A percentile compares a stretch with the other conserved stretches of the same genome.
Evolutionary conservation across 495 filamentous ascomycete species (phyloP).

Genomic region (Annulohypoxylon stygium): DNA sequence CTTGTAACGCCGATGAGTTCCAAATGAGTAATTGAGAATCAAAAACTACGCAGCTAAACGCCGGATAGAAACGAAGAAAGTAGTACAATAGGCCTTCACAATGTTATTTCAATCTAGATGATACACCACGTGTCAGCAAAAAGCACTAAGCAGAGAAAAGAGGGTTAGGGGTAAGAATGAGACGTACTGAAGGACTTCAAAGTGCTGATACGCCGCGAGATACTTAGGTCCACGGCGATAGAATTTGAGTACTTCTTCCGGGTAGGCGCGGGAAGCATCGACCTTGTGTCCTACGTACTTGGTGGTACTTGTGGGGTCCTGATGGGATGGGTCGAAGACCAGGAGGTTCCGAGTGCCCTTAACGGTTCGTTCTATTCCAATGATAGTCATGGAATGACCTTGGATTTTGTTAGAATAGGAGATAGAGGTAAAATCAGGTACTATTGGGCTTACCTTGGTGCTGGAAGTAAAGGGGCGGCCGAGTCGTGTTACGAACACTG

Average conservation of each 20-base stretch:
- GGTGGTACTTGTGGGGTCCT: slow-evolving; percentile 72
- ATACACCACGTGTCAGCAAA: too few relatives aligned
- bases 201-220: slow-evolving; percentile 76
- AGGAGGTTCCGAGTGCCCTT: slow-evolving; percentile 79
- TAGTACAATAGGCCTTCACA: background rate
- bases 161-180: too few relatives aligned
- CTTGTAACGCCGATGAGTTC: background rate
- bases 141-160: too few relatives aligned
- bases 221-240: slow-evolving; percentile 78
- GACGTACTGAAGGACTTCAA: slow-evolving; percentile 79
- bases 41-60: background rate
- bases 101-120: background rate
- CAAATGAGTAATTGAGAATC: background rate
- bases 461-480: slow-evolving; percentile 93
- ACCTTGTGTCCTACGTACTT: slow-evolving; percentile 62
- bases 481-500: slow-evolving; percentile 74
- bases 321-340: slow-evolving; percentile 91
- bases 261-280: slow-evolving; percentile 50
- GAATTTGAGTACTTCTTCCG: slow-evolving; percentile 71
- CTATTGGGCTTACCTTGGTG: slow-evolving; percentile 69
- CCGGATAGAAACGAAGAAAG: background rate
- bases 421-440: background rate
- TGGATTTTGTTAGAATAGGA: slow-evolving; percentile 9
- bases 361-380: slow-evolving; percentile 80
- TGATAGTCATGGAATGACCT: slow-evolving; percentile 93